A percentile compares a stretch with the other conserved stretches of the same genome.
Conservation (phyloP, 1,284 basidiomycete species). For the Cryptococcus jaspeensis region DNA sequence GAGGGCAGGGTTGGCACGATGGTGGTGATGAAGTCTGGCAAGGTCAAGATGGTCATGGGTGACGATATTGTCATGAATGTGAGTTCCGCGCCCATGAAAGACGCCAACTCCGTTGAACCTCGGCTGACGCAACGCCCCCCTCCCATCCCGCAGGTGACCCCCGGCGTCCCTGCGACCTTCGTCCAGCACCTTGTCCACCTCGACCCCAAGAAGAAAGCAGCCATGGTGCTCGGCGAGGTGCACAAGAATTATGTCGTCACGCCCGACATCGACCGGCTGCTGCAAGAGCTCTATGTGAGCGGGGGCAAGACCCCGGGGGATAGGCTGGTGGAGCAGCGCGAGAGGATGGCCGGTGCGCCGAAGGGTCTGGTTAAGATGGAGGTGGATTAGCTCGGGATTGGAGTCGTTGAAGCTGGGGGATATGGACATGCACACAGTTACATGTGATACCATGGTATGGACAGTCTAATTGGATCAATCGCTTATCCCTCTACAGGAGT, state of each 20-base stretch:
- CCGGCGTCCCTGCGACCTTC: constrained; percentile 83
- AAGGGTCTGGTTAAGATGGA: constrained; percentile 64
- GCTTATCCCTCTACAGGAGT: not conserved
- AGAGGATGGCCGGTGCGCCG: constrained; percentile 45
- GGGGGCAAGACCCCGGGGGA: constrained; percentile 49
- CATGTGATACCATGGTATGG: not conserved
- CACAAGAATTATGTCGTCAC: constrained; percentile 81
- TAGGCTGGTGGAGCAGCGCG: constrained; percentile 54
- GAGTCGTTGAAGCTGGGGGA: not conserved
- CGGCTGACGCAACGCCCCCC: not conserved
- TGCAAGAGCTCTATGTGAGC: constrained; percentile 63
- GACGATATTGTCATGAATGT: constrained; percentile 81
- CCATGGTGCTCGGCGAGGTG: constrained; percentile 78
- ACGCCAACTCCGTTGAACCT: not conserved
- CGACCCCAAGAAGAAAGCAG: constrained; percentile 58
- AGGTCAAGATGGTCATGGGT: constrained; percentile 78
- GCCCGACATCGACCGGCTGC: constrained; percentile 75
- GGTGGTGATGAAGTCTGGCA: constrained; percentile 77
- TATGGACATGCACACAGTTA: not conserved
- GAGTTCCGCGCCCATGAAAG: constrained; percentile 36
- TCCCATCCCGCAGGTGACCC: constrained; percentile 61
- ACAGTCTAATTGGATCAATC: not conserved
- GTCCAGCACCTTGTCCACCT: constrained; percentile 81
- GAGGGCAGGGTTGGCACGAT: constrained; percentile 79
- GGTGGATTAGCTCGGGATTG: no score